phyloP scores from a whole-genome alignment of 2,329 filamentous ascomycete species.

The Dothistroma septosporum region DNA sequence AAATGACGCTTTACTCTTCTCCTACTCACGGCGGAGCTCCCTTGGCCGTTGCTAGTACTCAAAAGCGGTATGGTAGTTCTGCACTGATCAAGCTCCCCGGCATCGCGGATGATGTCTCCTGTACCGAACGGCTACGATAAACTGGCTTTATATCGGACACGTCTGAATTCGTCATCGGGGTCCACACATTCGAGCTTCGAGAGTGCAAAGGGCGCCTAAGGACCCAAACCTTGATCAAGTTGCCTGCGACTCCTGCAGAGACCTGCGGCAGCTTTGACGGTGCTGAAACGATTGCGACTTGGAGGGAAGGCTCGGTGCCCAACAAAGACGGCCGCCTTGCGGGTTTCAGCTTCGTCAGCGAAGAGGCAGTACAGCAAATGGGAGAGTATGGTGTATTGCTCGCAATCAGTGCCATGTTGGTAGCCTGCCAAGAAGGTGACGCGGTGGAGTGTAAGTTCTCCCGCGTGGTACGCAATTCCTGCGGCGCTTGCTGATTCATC shows the following conservation, averaged over 20 bases:
- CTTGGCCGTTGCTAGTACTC: neutral
- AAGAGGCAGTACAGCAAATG: constrained; percentile 1
- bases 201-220: constrained; percentile 1
- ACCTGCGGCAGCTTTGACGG: neutral
- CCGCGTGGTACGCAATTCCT: neutral
- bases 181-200: constrained; percentile 1
- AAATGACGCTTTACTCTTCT: constrained; percentile 1
- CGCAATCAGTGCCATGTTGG: neutral
- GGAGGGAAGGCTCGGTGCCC: constrained; percentile 5
- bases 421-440: constrained; percentile 3
- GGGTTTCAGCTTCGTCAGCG: constrained; percentile 1
- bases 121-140: neutral
- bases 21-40: neutral
- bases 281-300: neutral
- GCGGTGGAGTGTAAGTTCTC: neutral
- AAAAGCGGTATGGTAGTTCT: constrained; percentile 1
- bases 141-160: neutral
- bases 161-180: neutral
- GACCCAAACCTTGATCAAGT: neutral
- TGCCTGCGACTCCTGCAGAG: neutral
- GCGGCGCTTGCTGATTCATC: neutral
- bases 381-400: constrained; percentile 1
- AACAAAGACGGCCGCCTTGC: constrained; percentile 1
- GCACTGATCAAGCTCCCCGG: neutral
- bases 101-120: neutral